Evolutionary conservation across 2,329 filamentous ascomycete species (phyloP).

Genomic region (Cladorrhinum sp.): DNA sequence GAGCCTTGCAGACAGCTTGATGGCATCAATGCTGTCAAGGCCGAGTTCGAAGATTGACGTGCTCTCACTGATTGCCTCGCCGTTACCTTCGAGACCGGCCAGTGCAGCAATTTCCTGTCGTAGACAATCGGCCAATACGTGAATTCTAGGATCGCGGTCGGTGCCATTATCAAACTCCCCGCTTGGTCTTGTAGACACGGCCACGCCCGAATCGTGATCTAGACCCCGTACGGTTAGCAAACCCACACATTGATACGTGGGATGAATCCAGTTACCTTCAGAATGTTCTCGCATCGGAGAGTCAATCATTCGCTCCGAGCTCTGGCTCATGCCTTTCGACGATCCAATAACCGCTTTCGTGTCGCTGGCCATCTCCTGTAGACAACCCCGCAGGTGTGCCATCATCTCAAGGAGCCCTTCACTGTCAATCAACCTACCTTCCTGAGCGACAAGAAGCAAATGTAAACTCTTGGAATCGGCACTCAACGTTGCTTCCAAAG

Average conservation of each 20-base stretch:
- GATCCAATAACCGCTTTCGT: neutral
- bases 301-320: neutral
- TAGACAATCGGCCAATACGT: slow-evolving; percentile 36
- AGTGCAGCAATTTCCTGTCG: slow-evolving; percentile 62
- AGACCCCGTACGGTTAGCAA: neutral
- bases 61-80: slow-evolving; percentile 48
- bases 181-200: neutral
- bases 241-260: neutral
- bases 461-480: slow-evolving; percentile 44
- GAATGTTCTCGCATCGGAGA: too few species aligned
- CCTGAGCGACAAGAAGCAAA: slow-evolving; percentile 60
- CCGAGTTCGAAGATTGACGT: slow-evolving; percentile 77
- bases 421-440: slow-evolving; percentile 31
- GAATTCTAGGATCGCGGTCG: neutral
- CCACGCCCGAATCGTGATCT: neutral
- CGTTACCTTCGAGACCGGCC: slow-evolving; percentile 47
- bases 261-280: neutral
- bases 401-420: slow-evolving; percentile 37
- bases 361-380: slow-evolving; percentile 28
- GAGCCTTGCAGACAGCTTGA: slow-evolving; percentile 75
- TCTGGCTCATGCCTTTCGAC: neutral
- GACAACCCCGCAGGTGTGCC: slow-evolving; percentile 36
- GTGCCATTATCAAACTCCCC: neutral
- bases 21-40: slow-evolving; percentile 87
- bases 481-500: slow-evolving; percentile 67